These are phyloP conservation scores for Diplodia seriata DNA, from an alignment of 2,329 filamentous ascomycete genomes.

Conservation along the genomic window DNA sequence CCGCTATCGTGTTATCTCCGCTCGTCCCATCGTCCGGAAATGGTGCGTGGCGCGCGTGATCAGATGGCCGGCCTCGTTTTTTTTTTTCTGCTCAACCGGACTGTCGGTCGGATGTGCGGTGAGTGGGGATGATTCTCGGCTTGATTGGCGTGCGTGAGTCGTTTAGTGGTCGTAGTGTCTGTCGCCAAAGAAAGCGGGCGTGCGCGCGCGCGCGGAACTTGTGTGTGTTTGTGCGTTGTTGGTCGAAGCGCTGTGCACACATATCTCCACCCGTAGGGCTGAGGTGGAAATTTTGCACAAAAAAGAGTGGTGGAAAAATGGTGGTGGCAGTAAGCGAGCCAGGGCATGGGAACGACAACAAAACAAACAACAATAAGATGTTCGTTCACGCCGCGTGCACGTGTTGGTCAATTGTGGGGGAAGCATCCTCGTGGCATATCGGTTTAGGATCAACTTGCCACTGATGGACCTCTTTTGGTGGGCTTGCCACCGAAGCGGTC, in stretches of 20 bases:
- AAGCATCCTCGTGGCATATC: not conserved
- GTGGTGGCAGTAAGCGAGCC: not conserved
- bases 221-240: not conserved
- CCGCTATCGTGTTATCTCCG: not conserved
- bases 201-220: not conserved
- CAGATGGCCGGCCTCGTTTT: not conserved
- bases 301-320: not conserved
- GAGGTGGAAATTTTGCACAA: conserved; percentile 8
- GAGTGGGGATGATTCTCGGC: not conserved
- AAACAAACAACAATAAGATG: not conserved
- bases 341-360: not conserved
- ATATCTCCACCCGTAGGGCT: conserved; percentile 14
- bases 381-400: not conserved
- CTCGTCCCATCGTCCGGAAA: not conserved
- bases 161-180: not conserved
- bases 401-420: not conserved
- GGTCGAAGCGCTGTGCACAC: not conserved
- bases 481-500: not conserved
- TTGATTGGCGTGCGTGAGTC: not conserved
- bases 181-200: not conserved
- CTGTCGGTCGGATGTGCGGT: not conserved
- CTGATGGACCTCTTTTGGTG: not conserved
- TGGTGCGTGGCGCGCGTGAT: conserved; percentile 4
- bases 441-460: not conserved
- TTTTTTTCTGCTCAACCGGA: not conserved